These are phyloP conservation scores for Forsythia suspensa DNA, from an alignment of 257 asterid species.

Conservation along the genomic window DNA sequence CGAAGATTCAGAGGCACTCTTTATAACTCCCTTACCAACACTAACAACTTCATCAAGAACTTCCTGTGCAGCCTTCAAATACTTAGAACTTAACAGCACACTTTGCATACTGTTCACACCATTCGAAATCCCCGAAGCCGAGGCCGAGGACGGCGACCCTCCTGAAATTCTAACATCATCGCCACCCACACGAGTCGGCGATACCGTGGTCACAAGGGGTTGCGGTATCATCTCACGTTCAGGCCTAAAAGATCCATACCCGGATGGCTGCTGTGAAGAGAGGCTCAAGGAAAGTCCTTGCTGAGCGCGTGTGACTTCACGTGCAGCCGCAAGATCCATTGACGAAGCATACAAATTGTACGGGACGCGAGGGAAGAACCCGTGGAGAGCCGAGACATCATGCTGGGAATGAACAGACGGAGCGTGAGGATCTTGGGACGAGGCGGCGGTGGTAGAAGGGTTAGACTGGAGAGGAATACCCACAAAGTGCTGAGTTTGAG, in stretches of 20 bases:
- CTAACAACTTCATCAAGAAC: conserved; percentile 93
- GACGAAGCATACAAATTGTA: conserved; percentile 60
- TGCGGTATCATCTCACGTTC: conserved; percentile 49
- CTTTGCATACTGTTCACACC: conserved; percentile 62
- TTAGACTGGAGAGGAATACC: conserved; percentile 65
- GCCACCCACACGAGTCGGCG: conserved; percentile 32
- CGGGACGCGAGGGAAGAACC: conserved; percentile 60
- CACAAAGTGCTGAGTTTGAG: conserved; percentile 61
- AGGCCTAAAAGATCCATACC: conserved; percentile 37
- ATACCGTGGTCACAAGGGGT: conserved; percentile 27
- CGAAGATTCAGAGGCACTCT: conserved; percentile 28
- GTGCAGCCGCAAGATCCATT: conserved; percentile 42
- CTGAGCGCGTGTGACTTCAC: conserved; percentile 42
- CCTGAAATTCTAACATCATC: conserved; percentile 54
- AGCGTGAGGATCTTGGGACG: conserved; percentile 32
- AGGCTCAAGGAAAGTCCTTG: conserved; percentile 44
- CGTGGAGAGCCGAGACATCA: conserved; percentile 61
- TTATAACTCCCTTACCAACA: conserved; percentile 63
- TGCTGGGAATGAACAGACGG: conserved; percentile 25
- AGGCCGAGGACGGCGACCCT: conserved; percentile 69
- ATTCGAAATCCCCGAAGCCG: conserved; percentile 75
- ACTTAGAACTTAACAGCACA: conserved; percentile 66
- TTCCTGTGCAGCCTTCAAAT: conserved; percentile 86
- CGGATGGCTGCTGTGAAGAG: conserved; percentile 36
- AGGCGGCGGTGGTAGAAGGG: conserved; percentile 21